Conservation (phyloP, 2,329 filamentous ascomycete genomes). For the Aspergillus sp. region DNA sequence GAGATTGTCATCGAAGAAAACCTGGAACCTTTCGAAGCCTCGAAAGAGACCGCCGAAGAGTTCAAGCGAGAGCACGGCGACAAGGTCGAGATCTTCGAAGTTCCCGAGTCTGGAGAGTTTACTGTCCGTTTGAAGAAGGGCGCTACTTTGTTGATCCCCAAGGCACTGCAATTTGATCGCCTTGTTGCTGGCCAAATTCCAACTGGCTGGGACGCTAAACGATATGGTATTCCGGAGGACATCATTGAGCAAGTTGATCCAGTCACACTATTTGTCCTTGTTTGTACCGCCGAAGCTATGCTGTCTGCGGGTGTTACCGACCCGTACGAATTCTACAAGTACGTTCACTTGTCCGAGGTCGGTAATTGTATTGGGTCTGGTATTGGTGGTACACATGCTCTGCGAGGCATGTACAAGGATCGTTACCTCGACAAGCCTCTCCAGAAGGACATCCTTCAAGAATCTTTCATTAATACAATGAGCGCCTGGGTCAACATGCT, state of each 20-base stretch:
- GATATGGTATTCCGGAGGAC: conserved; percentile 94
- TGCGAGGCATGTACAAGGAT: conserved; percentile 98
- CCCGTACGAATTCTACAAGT: conserved; percentile 99
- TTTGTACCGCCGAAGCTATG: conserved; percentile 89
- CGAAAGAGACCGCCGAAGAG: conserved; percentile 95
- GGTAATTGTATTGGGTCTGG: conserved; percentile 98
- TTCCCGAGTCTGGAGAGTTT: conserved; percentile 90
- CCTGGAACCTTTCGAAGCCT: conserved; percentile 93
- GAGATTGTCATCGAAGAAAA: conserved; percentile 98
- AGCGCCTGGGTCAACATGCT: conserved; percentile 99
- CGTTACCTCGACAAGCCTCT: conserved; percentile 95
- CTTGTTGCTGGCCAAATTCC: conserved; percentile 97
- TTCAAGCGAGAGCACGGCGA: conserved; percentile 97
- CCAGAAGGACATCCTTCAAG: conserved; percentile 98
- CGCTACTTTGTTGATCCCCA: conserved; percentile 91
- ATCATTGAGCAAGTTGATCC: conserved; percentile 98
- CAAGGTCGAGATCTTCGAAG: conserved; percentile 96
- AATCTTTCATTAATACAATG: conserved; percentile 99
- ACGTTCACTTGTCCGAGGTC: conserved; percentile 95
- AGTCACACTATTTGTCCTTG: conserved; percentile 91
- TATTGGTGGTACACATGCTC: conserved; percentile 90
- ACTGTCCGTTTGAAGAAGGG: conserved; percentile 95
- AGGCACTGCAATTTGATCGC: conserved; percentile 95
- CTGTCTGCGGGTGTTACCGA: conserved; percentile 95
- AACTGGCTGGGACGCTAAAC: conserved; percentile 95